phyloP scores from a whole-genome alignment of 2,329 filamentous ascomycete species.

The Stagonosporopsis tanaceti region DNA sequence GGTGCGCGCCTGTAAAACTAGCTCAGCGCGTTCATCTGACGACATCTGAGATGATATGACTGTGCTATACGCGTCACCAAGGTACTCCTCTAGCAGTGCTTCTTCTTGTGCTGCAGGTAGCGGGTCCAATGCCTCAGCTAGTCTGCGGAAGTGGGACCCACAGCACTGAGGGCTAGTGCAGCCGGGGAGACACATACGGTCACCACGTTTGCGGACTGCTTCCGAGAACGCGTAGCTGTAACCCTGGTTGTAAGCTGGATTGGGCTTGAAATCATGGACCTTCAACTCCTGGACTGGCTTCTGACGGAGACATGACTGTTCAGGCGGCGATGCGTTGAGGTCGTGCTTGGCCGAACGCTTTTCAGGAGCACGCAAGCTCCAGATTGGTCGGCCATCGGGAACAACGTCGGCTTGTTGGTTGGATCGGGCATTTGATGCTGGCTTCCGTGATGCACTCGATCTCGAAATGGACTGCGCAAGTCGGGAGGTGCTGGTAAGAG shows the following conservation, averaged over 20 bases:
- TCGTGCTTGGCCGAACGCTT: conserved; percentile 22
- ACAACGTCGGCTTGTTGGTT: conserved; percentile 17
- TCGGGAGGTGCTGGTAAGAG: conserved; percentile 18
- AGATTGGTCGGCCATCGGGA: conserved; percentile 31
- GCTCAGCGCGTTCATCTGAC: conserved; percentile 66
- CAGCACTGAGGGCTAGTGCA: conserved; percentile 82
- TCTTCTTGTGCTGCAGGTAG: conserved; percentile 48
- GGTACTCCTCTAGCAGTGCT: conserved; percentile 61
- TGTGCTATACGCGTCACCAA: conserved; percentile 56
- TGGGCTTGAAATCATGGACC: conserved; percentile 82
- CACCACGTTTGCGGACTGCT: conserved; percentile 73
- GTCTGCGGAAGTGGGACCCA: conserved; percentile 72
- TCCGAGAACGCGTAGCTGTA: conserved; percentile 76
- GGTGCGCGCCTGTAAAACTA: conserved; percentile 79
- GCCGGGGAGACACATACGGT: conserved; percentile 74
- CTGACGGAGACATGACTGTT: conserved; percentile 54
- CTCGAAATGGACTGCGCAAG: conserved; percentile 13
- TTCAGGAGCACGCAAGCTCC: conserved; percentile 30
- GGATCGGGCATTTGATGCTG: conserved; percentile 8
- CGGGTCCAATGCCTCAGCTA: conserved; percentile 59
- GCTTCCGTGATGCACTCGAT: conserved; percentile 1
- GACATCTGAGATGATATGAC: conserved; percentile 58
- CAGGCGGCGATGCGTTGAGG: conserved; percentile 8
- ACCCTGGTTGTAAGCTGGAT: conserved; percentile 75
- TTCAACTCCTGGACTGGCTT: conserved; percentile 66